Percentiles rank a stretch among this genome's conserved stretches.
Conservation (phyloP, 2,329 filamentous ascomycete genomes). For the Phoma sp. region DNA sequence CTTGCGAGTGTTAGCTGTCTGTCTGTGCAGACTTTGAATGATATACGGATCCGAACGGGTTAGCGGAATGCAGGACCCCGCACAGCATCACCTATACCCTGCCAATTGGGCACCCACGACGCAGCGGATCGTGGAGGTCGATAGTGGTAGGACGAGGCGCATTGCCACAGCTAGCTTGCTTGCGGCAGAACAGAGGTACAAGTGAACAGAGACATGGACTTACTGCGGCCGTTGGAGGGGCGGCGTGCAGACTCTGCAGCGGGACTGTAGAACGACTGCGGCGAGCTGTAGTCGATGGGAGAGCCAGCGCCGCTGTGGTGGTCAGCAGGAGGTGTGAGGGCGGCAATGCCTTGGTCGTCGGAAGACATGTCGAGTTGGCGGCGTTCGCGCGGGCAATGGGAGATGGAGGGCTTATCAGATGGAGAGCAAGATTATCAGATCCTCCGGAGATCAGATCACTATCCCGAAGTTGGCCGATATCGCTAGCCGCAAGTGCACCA, state of each 20-base stretch:
- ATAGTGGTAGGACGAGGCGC: background rate
- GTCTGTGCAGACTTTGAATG: constrained; percentile 12
- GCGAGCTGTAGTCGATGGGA: constrained; percentile 20
- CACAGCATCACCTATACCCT: constrained; percentile 6
- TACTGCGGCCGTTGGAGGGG: constrained; percentile 25
- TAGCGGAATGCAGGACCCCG: constrained; percentile 12
- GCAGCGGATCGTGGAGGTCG: background rate
- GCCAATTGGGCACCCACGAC: background rate
- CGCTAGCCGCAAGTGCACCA: constrained; percentile 20
- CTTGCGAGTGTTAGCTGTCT: constrained; percentile 8
- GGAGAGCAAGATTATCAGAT: constrained; percentile 31
- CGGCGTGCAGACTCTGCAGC: constrained; percentile 23
- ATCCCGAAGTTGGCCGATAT: constrained; percentile 25
- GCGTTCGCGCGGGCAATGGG: constrained; percentile 18
- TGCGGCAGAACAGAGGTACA: constrained; percentile 16
- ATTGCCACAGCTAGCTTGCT: constrained; percentile 1
- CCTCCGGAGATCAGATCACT: constrained; percentile 20
- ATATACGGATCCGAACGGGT: constrained; percentile 9
- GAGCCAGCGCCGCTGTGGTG: constrained; percentile 22
- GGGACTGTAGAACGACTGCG: constrained; percentile 15
- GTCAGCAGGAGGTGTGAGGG: constrained; percentile 19
- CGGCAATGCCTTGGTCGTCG: constrained; percentile 21
- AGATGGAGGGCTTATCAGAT: constrained; percentile 24
- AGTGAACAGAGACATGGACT: constrained; percentile 16
- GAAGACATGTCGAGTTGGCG: constrained; percentile 24